A percentile compares a stretch with the other conserved stretches of the same genome.
These are phyloP conservation scores for Rhizoctonia solani DNA, from an alignment of 1,284 basidiomycete species.

Conservation along the genomic window DNA sequence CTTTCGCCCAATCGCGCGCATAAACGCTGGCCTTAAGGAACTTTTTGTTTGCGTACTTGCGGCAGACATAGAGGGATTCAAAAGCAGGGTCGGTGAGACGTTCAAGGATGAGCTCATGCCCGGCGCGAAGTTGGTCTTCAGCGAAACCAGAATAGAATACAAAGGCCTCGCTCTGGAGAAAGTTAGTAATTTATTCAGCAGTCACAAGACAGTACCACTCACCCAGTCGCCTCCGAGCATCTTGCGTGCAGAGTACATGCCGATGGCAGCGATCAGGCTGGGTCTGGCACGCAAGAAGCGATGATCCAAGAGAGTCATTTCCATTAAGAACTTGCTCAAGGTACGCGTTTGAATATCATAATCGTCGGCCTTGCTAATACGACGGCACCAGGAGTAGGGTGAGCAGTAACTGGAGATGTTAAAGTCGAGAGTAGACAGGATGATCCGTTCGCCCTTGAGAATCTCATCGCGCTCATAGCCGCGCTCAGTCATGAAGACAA, in stretches of 20 bases:
- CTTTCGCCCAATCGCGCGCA: constrained; percentile 53
- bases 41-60: constrained; percentile 97
- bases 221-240: constrained; percentile 96
- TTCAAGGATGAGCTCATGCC: constrained; percentile 83
- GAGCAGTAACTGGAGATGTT: constrained; percentile 97
- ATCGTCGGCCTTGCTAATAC: constrained; percentile 98
- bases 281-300: constrained; percentile 94
- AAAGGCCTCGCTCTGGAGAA: constrained; percentile 79
- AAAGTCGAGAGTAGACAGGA: constrained; percentile 86
- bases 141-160: constrained; percentile 93
- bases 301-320: constrained; percentile 92
- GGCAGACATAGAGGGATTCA: constrained; percentile 85
- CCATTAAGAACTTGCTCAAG: constrained; percentile 96
- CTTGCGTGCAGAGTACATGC: constrained; percentile 92
- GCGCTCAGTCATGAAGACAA: constrained; percentile 96
- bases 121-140: constrained; percentile 84
- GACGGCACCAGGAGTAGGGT: constrained; percentile 98
- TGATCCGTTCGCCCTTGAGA: constrained; percentile 95
- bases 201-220: constrained; percentile 48
- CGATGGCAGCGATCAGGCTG: constrained; percentile 92
- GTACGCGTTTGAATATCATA: constrained; percentile 99
- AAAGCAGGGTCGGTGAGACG: constrained; percentile 83
- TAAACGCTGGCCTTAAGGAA: constrained; percentile 79
- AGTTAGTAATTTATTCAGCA: constrained; percentile 45
- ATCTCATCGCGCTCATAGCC: constrained; percentile 95